phyloP scores from a whole-genome alignment of 2,329 filamentous ascomycete genomes.

The Amesomyces nigricolor region DNA sequence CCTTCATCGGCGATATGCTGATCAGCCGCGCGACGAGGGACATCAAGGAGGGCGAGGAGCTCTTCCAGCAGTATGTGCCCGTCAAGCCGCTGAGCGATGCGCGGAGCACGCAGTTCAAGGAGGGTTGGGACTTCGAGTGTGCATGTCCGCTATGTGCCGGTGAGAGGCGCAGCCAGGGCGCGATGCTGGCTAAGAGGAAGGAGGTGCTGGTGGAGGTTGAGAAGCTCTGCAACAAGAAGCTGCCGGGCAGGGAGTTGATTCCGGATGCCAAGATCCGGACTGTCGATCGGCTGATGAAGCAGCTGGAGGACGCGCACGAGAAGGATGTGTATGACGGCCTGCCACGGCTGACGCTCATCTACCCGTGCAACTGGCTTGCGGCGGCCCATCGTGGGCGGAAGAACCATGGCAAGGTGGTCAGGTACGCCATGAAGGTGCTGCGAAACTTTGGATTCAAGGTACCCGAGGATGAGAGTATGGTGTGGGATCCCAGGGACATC shows the following conservation, averaged over 20 bases:
- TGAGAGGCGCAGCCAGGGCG: conserved; percentile 25
- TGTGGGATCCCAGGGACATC: conserved; percentile 26
- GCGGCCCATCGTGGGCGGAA: conserved; percentile 31
- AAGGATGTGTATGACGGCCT: conserved; percentile 28
- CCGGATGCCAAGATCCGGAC: conserved; percentile 31
- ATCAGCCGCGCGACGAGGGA: conserved; percentile 34
- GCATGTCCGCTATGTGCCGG: conserved; percentile 34
- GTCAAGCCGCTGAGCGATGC: conserved; percentile 29
- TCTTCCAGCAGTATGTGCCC: conserved; percentile 36
- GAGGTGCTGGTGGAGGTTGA: conserved; percentile 25
- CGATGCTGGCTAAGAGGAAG: conserved; percentile 23
- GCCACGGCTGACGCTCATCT: conserved; percentile 33
- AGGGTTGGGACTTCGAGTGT: conserved; percentile 39
- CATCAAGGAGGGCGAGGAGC: conserved; percentile 35
- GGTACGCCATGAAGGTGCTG: conserved; percentile 29
- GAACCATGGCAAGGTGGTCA: conserved; percentile 32
- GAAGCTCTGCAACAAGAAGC: conserved; percentile 24
- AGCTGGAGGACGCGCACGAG: conserved; percentile 33
- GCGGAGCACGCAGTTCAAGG: conserved; percentile 28
- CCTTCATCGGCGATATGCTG: conserved; percentile 31
- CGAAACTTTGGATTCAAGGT: conserved; percentile 34
- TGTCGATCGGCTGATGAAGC: conserved; percentile 29
- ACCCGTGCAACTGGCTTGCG: conserved; percentile 34
- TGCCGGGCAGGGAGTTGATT: conserved; percentile 21
- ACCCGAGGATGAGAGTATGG: conserved; percentile 17